Conservation (phyloP, 345 rosid genomes). For the Eucalyptus tenuipes region DNA sequence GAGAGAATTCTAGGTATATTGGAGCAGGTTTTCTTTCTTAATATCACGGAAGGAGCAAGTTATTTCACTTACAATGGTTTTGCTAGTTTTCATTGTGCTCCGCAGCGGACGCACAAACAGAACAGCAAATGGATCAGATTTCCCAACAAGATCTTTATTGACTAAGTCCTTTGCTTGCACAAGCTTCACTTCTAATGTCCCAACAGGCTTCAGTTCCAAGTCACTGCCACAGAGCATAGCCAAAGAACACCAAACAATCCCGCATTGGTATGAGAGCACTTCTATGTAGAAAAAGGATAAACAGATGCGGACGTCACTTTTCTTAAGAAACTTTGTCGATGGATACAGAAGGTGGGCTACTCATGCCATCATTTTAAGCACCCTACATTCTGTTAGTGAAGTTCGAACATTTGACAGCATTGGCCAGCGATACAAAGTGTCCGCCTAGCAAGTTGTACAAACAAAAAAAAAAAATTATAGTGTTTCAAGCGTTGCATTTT, state of each 20-base stretch:
- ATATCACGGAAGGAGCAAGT: neutral
- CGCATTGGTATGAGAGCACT: neutral
- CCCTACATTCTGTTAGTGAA: neutral
- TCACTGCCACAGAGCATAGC: constrained; percentile 21
- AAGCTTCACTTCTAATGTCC: constrained; percentile 82
- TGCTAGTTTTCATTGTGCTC: constrained; percentile 63
- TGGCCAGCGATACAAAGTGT: neutral
- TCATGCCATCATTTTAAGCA: neutral
- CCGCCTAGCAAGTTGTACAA: neutral
- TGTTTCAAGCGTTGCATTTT: neutral
- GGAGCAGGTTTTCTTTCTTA: neutral
- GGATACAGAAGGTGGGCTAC: neutral
- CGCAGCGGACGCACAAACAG: constrained; percentile 70
- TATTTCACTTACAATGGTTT: constrained; percentile 43
- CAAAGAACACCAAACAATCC: neutral
- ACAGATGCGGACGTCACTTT: neutral
- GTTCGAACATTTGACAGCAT: neutral
- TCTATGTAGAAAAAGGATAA: neutral
- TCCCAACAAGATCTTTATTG: constrained; percentile 82
- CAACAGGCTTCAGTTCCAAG: constrained; percentile 80
- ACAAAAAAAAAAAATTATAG: neutral
- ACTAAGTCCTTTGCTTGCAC: constrained; percentile 77
- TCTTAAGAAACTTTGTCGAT: neutral
- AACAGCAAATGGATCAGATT: constrained; percentile 85
- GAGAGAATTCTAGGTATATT: neutral